phyloP scores from a whole-genome alignment of 805 yeast species.

The Kodamaea hsintzibuensis region DNA sequence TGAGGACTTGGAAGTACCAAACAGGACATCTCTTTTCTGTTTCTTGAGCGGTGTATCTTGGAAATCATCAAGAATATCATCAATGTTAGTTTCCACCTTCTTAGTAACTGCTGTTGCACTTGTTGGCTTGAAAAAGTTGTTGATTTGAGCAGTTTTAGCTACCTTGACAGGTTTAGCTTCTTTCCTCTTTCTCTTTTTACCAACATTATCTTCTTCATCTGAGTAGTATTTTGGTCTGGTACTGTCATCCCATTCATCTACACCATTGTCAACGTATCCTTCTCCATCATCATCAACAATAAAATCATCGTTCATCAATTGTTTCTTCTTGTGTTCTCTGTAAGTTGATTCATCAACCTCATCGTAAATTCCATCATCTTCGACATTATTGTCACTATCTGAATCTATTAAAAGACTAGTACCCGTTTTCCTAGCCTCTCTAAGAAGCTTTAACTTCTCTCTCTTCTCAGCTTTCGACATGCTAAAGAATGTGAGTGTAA shows the following conservation, averaged over 20 bases:
- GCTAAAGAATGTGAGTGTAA: not conserved
- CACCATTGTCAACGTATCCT: slow-evolving; percentile 93
- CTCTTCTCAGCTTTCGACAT: slow-evolving; percentile 38
- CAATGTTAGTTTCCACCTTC: slow-evolving; percentile 53
- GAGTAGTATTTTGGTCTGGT: slow-evolving; percentile 52
- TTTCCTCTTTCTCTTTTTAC: slow-evolving; percentile 24
- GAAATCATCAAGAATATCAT: slow-evolving; percentile 64
- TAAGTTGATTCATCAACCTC: slow-evolving; percentile 82
- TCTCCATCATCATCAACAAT: slow-evolving; percentile 93
- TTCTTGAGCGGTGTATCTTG: slow-evolving; percentile 21
- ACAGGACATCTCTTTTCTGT: slow-evolving; percentile 6
- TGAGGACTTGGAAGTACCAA: slow-evolving; percentile 1
- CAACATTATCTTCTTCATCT: slow-evolving; percentile 49
- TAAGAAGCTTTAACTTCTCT: slow-evolving; percentile 59
- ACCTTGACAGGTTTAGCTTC: slow-evolving; percentile 39
- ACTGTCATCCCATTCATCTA: slow-evolving; percentile 78
- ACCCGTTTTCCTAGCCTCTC: slow-evolving; percentile 65
- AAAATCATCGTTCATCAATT: slow-evolving; percentile 85
- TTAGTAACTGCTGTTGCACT: slow-evolving; percentile 32
- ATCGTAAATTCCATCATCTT: slow-evolving; percentile 65
- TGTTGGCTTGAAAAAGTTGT: slow-evolving; percentile 52
- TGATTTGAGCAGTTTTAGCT: slow-evolving; percentile 48
- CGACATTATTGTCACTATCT: slow-evolving; percentile 41
- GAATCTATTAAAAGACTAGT: slow-evolving; percentile 40
- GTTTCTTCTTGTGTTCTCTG: slow-evolving; percentile 73